Base-by-base conservation (phyloP, 305 asterid species). In the Solanum chacoense region DNA sequence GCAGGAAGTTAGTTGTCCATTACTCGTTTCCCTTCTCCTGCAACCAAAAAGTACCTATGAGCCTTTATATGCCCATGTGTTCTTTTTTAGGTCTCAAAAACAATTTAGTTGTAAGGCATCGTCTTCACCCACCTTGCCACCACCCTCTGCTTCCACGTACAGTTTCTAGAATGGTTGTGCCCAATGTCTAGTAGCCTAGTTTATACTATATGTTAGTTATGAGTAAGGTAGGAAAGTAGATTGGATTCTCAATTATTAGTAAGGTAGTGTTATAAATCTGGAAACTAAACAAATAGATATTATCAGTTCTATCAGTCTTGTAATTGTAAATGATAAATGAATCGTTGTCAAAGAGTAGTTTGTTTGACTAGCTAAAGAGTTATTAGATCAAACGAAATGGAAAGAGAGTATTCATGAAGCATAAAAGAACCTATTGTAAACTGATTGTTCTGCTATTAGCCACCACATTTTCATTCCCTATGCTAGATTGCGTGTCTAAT, bases 381-480 rank as follows among this genome's bases (percentile, higher is more conserved):
- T n/a, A 37, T 36, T 78, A 37, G 84, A 78, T 78, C 34, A 78
- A 42, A 29, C 11, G 6, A 45, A 28, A 16, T 42, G 28, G 86
- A 10, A 81, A 45, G 59, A 78, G 34, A 37, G 71, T 80, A 80
- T 80, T 38, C 85, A 16, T 79, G 36, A 79, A 79, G 67, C 75
- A 9, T 38, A 38, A 79, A 37, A 79, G 67, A 26, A 42, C 20
- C 8, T 36, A 18, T 38, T 8, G 55, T 40, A 40, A 86, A 67
- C 65, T 86, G 69, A 24, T 76, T 88, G 88, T 26, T 88, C 87
- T 89, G 90, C 86, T 89, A 88, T 93, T 91, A 14, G 28, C 31
- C 1, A 28, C 42, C 79, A 31, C 81, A 32, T 71, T 72, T 85
- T 73, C 76, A 42, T 69, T 29, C 84, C 81, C 26, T 42, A 28